These are phyloP conservation scores for Cryptosporidium canis DNA, from an alignment of 169 alveolate genomes.

Conservation along the genomic window DNA sequence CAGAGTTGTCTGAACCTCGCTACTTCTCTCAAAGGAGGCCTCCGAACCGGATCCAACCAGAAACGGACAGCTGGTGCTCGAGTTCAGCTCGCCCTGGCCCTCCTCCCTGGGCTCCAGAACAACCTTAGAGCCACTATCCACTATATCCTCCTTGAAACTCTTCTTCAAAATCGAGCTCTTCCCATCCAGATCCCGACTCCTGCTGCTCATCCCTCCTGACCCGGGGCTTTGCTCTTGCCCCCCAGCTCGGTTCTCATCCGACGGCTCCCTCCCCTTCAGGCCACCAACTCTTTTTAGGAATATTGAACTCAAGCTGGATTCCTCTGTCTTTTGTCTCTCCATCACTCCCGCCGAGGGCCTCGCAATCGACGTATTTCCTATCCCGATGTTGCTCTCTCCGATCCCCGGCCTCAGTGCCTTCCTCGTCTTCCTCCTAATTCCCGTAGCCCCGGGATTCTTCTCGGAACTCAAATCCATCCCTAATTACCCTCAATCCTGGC, in stretches of 20 bases:
- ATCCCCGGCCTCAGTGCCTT: slow-evolving; percentile 55
- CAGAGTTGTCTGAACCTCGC: neutral
- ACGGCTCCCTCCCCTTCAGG: neutral
- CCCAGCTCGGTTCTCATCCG: neutral
- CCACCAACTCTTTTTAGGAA: neutral
- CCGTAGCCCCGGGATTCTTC: neutral
- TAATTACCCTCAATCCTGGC: neutral
- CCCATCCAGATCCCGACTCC: neutral
- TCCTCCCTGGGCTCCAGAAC: too few relatives aligned
- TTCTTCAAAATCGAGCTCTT: neutral
- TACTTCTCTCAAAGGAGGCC: slow-evolving; percentile 54
- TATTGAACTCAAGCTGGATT: slow-evolving; percentile 3
- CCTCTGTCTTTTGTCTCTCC: slow-evolving; percentile 5
- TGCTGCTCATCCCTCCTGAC: neutral
- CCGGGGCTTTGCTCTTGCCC: neutral
- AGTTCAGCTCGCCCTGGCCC: neutral
- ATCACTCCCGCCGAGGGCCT: slow-evolving; percentile 15
- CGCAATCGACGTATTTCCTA: neutral
- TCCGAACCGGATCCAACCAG: slow-evolving; percentile 65
- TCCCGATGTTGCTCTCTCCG: slow-evolving; percentile 13
- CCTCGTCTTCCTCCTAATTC: slow-evolving; percentile 40
- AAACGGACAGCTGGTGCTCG: slow-evolving; percentile 11
- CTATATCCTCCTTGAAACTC: neutral
- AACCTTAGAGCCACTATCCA: neutral
- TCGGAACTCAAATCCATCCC: neutral